phyloP scores from a whole-genome alignment of 2,329 filamentous ascomycete species.

The Alternaria triticina region DNA sequence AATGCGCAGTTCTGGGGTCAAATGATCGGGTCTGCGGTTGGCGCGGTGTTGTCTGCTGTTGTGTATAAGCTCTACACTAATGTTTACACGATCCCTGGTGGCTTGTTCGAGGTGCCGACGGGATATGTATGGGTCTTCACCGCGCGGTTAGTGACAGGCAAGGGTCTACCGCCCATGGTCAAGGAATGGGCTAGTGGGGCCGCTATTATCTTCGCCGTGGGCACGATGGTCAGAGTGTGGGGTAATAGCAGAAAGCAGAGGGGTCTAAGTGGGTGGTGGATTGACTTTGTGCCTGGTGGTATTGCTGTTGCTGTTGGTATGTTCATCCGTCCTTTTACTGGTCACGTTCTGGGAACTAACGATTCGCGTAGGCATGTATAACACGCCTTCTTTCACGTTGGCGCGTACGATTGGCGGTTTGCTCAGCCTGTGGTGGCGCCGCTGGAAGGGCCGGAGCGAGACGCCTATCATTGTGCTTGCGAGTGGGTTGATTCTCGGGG shows the following conservation, averaged over 20 bases:
- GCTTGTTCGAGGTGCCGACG: slow-evolving; percentile 91
- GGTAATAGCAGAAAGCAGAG: slow-evolving; percentile 38
- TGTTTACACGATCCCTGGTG: slow-evolving; percentile 87
- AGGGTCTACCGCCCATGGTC: slow-evolving; percentile 84
- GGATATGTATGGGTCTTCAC: slow-evolving; percentile 99
- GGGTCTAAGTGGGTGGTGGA: slow-evolving; percentile 62
- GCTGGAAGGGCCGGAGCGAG: slow-evolving; percentile 55
- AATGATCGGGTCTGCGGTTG: slow-evolving; percentile 85
- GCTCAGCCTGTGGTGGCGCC: slow-evolving; percentile 12
- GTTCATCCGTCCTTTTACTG: slow-evolving; percentile 30
- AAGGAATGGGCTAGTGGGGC: slow-evolving; percentile 78
- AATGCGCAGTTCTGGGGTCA: slow-evolving; percentile 98
- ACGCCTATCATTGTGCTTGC: slow-evolving; percentile 90
- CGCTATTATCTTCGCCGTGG: slow-evolving; percentile 73
- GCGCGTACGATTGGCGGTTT: slow-evolving; percentile 81
- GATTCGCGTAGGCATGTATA: slow-evolving; percentile 79
- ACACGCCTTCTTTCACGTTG: slow-evolving; percentile 93
- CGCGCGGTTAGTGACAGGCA: slow-evolving; percentile 86
- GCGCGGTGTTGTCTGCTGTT: slow-evolving; percentile 82
- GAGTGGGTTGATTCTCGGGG: slow-evolving; percentile 77
- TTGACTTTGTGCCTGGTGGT: slow-evolving; percentile 81
- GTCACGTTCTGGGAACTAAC: neutral
- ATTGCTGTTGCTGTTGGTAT: slow-evolving; percentile 92
- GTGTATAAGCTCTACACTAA: slow-evolving; percentile 90
- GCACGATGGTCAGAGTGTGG: slow-evolving; percentile 70